Percentiles rank a stretch among this genome's conserved stretches.
Conservation (phyloP, 2,329 filamentous ascomycete genomes). For the Exophiala xenobiotica region DNA sequence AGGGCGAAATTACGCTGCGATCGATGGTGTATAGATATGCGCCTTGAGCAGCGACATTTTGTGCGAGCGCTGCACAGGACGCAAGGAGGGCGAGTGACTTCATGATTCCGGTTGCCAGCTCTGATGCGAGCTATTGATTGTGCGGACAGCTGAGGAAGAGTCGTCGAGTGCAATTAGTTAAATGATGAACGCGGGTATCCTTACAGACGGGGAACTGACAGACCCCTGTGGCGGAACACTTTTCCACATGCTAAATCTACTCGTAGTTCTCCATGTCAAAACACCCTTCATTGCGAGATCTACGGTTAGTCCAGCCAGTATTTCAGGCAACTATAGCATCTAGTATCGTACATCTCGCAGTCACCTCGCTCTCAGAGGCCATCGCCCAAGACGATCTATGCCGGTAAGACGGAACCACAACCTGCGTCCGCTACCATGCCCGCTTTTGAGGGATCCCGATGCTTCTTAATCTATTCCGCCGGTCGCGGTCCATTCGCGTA, state of each 20-base stretch:
- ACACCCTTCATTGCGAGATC: too few species aligned
- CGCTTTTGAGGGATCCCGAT: conserved; percentile 19
- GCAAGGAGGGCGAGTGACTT: conserved; percentile 15
- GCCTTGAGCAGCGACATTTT: conserved; percentile 28
- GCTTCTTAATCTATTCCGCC: conserved; percentile 30
- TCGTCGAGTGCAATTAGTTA: background rate
- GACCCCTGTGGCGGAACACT: too few species aligned
- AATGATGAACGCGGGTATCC: background rate
- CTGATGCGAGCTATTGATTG: conserved; percentile 9
- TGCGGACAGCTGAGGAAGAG: conserved; percentile 7
- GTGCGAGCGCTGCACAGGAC: conserved; percentile 17
- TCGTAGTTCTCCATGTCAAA: too few species aligned
- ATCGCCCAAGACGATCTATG: background rate
- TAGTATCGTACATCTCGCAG: too few species aligned
- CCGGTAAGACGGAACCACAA: background rate
- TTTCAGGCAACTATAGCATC: too few species aligned
- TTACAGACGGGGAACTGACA: too few species aligned
- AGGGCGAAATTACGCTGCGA: conserved; percentile 17
- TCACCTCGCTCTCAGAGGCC: background rate
- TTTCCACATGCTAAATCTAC: too few species aligned
- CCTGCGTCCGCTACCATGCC: conserved; percentile 17
- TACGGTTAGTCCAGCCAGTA: too few species aligned
- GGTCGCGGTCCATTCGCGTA: conserved; percentile 27
- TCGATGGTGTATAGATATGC: conserved; percentile 32
- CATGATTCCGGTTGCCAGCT: conserved; percentile 21